These are phyloP conservation scores for Geranium incanum DNA, from an alignment of 441 rosid genomes.

Conservation along the genomic window DNA sequence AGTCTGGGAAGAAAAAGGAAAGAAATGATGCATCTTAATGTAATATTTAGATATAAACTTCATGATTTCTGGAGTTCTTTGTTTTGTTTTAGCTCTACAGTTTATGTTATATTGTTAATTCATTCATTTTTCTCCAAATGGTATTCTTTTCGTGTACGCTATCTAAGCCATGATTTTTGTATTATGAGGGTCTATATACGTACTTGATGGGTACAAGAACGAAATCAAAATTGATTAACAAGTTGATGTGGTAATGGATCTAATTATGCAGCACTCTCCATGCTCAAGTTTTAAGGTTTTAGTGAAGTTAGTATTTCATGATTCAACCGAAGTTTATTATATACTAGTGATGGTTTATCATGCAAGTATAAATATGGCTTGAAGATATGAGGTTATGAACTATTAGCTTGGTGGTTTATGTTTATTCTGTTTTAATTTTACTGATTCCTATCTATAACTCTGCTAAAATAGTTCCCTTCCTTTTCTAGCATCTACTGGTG, in stretches of 20 bases:
- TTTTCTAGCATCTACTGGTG: constrained; percentile 34
- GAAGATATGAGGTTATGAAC: not conserved
- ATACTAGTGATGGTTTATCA: not conserved
- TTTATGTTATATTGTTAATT: too few relatives aligned
- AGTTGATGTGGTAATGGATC: not conserved
- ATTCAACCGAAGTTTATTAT: not conserved
- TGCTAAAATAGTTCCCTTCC: constrained; percentile 25
- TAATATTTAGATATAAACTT: too few relatives aligned
- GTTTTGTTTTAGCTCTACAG: too few relatives aligned
- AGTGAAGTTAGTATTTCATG: not conserved
- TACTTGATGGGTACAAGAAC: not conserved
- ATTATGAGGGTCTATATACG: too few relatives aligned
- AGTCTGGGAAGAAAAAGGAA: not conserved
- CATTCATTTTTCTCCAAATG: too few relatives aligned
- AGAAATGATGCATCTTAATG: not conserved
- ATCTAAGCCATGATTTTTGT: too few relatives aligned
- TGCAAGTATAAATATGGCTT: not conserved
- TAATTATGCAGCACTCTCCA: not conserved
- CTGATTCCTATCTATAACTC: constrained; percentile 4
- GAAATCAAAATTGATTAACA: not conserved
- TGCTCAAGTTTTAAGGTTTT: not conserved
- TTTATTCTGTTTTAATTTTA: not conserved
- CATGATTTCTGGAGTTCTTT: too few relatives aligned
- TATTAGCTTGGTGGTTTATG: not conserved
- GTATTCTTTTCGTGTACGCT: too few relatives aligned